A percentile compares a stretch with the other conserved stretches of the same genome.
phyloP scores from a whole-genome alignment of 768 basidiomycete genomes.

The Chiua virens region DNA sequence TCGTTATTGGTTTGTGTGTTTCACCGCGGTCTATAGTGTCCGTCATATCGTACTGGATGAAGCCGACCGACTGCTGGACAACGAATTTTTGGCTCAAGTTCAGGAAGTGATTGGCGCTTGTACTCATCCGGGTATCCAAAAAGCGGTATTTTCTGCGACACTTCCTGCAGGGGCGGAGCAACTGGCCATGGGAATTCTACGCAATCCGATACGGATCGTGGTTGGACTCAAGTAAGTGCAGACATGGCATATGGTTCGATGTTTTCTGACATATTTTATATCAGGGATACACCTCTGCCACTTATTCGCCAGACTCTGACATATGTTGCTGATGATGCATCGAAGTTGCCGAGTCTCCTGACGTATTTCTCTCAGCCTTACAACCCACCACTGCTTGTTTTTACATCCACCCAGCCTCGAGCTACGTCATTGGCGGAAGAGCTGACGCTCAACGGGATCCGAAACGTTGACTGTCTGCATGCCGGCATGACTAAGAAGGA shows the following conservation, averaged over 20 bases:
- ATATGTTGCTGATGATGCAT: constrained; percentile 90
- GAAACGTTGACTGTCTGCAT: constrained; percentile 87
- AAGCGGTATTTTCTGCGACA: constrained; percentile 93
- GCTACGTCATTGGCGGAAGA: constrained; percentile 79
- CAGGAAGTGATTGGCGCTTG: constrained; percentile 86
- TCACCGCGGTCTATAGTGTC: constrained; percentile 50
- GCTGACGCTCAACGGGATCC: constrained; percentile 72
- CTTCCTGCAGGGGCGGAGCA: constrained; percentile 88
- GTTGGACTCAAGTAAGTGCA: constrained; percentile 86
- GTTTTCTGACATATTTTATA: constrained; percentile 8
- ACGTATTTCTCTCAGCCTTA: constrained; percentile 79
- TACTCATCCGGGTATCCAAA: constrained; percentile 66
- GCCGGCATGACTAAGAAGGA: constrained; percentile 87
- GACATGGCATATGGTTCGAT: background rate
- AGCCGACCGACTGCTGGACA: constrained; percentile 86
- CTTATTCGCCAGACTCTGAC: constrained; percentile 86
- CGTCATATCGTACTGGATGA: constrained; percentile 88
- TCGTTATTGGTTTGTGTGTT: background rate
- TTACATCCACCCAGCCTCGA: constrained; percentile 88
- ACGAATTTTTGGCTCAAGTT: constrained; percentile 85
- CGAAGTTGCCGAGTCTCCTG: constrained; percentile 90
- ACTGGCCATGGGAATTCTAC: constrained; percentile 80
- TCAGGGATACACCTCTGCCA: constrained; percentile 89
- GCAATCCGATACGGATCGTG: constrained; percentile 88
- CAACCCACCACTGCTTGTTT: constrained; percentile 88